phyloP scores from a whole-genome alignment of 345 rosid species.

The Eucalyptus albens region DNA sequence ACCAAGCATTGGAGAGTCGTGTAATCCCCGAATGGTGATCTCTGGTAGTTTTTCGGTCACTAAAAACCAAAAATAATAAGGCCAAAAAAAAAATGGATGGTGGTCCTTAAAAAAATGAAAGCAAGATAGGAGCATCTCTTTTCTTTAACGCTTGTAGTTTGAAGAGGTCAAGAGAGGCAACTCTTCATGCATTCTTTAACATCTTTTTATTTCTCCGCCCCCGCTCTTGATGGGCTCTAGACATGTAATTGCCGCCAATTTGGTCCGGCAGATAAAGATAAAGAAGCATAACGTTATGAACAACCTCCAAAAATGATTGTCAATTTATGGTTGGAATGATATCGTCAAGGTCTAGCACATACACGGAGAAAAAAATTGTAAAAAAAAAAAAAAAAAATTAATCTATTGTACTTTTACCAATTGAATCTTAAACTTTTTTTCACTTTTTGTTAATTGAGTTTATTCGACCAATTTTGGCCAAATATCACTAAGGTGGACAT shows the following conservation, averaged over 20 bases:
- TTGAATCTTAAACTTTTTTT: too few species aligned
- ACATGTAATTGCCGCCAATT: neutral
- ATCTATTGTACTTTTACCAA: too few species aligned
- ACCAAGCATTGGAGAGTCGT: fast-evolving
- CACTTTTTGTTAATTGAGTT: too few species aligned
- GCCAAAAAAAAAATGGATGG: neutral
- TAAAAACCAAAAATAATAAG: too few species aligned
- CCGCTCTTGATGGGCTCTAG: neutral
- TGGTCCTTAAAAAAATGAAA: neutral
- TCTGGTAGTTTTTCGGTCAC: fast-evolving
- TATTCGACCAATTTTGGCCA: too few species aligned
- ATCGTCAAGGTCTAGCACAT: neutral
- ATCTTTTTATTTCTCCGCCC: neutral
- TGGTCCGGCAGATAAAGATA: neutral
- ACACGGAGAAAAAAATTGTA: neutral
- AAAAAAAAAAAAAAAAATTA: too few species aligned
- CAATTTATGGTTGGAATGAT: neutral
- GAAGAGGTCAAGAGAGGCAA: neutral
- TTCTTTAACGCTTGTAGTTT: neutral
- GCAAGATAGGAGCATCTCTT: neutral
- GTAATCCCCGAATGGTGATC: too few species aligned
- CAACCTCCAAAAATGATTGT: neutral
- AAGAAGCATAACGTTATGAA: neutral
- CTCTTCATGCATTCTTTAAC: neutral
- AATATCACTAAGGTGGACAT: too few species aligned